Base-by-base conservation (phyloP, 2,329 filamentous ascomycete species). In the Paramyrothecium sp. region DNA sequence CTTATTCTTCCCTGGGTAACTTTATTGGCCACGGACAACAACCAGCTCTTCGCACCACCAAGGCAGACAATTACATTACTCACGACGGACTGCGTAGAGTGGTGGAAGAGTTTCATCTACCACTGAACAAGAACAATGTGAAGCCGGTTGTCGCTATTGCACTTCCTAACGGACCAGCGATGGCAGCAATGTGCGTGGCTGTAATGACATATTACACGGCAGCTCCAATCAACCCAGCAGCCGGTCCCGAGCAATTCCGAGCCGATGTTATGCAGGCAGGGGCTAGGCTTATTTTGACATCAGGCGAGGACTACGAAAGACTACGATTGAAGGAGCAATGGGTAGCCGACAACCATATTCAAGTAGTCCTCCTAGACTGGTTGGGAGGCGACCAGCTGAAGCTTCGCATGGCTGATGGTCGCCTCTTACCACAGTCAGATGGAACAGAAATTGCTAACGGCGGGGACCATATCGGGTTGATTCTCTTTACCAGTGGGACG, bases 401-500 rank as follows among this genome's bases (percentile, higher is more conserved):
- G 3, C 53, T 79, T 2, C 54, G 34, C 4, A 61, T 57, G 17
- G 48, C 50, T 21, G 38, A 54, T 11, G 67, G 63, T 22, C 54
- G 54, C n/a, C 49, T 48, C 2, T 19, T 68, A 5, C 38, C 52
- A 8, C n/a, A 41, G 7, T 8, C 34, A 7, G 13, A 54, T 7
- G 55, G 53, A 19, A 26, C 44, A 13, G 58, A 62, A 16, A 57
- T 57, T 12, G 67, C 75, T 4, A 84, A 82, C 61, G 60, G 63
- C 3, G 70, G 74, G 2, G 73, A 81, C 41, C 80, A 84, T 58
- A 74, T 78, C 21, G 75, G 74, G 3, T 73, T 85, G 54, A 73
- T 85, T 50, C 73, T 85, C 2, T 84, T 85, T 64, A 86, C 82
- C 0, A 83, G 80, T 57, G 83, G 83, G 19, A 85, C 82, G 0